These are phyloP conservation scores for Sugiyamaella americana DNA, from an alignment of 805 yeast genomes.

Conservation along the genomic window DNA sequence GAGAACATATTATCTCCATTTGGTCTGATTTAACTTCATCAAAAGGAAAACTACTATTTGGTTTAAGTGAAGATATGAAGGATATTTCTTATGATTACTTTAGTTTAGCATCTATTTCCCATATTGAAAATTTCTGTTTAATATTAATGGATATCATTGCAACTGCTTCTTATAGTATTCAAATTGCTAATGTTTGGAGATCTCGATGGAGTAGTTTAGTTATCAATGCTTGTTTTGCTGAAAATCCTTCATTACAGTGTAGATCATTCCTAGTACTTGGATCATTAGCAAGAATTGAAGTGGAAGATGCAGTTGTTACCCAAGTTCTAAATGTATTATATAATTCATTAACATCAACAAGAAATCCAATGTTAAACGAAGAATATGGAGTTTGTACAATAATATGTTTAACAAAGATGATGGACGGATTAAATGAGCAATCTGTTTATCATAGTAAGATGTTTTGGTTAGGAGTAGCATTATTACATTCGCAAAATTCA, in stretches of 20 bases:
- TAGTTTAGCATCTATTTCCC: slow-evolving; percentile 17
- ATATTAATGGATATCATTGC: slow-evolving; percentile 21
- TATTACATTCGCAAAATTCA: slow-evolving; percentile 11
- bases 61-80: slow-evolving; percentile 21
- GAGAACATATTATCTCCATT: slow-evolving; percentile 41
- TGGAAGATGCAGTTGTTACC: slow-evolving; percentile 48
- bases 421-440: slow-evolving; percentile 42
- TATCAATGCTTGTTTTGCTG: slow-evolving; percentile 31
- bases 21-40: slow-evolving; percentile 21
- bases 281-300: slow-evolving; percentile 55
- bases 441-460: slow-evolving; percentile 44
- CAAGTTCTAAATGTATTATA: slow-evolving; percentile 27
- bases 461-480: slow-evolving; percentile 40
- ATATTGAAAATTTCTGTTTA: slow-evolving; percentile 20
- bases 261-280: slow-evolving; percentile 58
- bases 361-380: slow-evolving; percentile 18
- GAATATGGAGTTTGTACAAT: slow-evolving; percentile 37
- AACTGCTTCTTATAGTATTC: slow-evolving; percentile 17
- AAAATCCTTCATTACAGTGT: slow-evolving; percentile 40
- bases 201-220: slow-evolving; percentile 23
- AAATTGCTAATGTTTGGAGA: slow-evolving; percentile 24
- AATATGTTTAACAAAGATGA: slow-evolving; percentile 43
- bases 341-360: slow-evolving; percentile 9
- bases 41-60: slow-evolving; percentile 23
- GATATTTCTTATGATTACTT: slow-evolving; percentile 18